These are phyloP conservation scores for Komagataella phaffii DNA, from an alignment of 805 yeast genomes.

Conservation along the genomic window DNA sequence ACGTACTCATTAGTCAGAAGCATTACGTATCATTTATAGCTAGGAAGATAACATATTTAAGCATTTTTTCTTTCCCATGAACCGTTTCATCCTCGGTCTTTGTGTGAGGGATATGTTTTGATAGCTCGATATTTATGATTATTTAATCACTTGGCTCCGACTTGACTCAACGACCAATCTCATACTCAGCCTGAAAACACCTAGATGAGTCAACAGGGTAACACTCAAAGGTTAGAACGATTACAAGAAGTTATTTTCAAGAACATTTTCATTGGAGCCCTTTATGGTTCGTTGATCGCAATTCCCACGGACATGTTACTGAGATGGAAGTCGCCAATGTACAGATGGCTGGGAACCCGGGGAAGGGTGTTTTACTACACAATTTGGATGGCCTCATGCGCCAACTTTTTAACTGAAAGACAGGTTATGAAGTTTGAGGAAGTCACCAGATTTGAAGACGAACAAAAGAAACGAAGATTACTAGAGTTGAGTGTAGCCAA, in stretches of 20 bases:
- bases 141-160: background rate
- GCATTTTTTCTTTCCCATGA: background rate
- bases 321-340: slow-evolving; percentile 22
- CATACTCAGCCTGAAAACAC: background rate
- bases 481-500: slow-evolving; percentile 18
- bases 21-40: background rate
- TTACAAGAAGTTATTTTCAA: slow-evolving; percentile 10
- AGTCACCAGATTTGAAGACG: slow-evolving; percentile 16
- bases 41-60: background rate
- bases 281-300: slow-evolving; percentile 23
- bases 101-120: background rate
- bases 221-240: background rate
- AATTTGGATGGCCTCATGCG: slow-evolving; percentile 20
- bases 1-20: background rate
- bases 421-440: slow-evolving; percentile 20
- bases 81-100: background rate
- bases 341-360: slow-evolving; percentile 21
- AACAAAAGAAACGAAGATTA: slow-evolving; percentile 15
- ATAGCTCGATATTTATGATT: background rate
- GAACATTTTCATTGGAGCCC: slow-evolving; percentile 19
- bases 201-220: background rate
- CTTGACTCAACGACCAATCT: background rate
- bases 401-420: slow-evolving; percentile 20
- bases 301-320: slow-evolving; percentile 21
- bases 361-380: slow-evolving; percentile 23